Percentiles rank a stretch among this genome's conserved stretches.
These are phyloP conservation scores for Grosmannia clavigera DNA, from an alignment of 2,329 filamentous ascomycete genomes.

Conservation along the genomic window DNA sequence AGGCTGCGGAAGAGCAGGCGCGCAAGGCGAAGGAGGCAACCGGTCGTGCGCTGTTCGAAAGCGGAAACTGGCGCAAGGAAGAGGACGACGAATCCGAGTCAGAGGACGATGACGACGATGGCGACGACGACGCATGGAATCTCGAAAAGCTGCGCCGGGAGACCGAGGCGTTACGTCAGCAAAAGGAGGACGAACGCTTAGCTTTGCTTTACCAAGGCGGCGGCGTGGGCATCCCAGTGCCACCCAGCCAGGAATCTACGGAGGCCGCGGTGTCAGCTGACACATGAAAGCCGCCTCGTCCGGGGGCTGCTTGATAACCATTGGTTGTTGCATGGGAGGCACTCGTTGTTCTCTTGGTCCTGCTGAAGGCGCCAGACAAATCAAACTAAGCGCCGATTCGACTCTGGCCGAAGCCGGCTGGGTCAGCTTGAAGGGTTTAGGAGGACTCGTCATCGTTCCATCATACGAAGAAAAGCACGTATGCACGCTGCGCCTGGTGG, in stretches of 20 bases:
- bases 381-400: not conserved
- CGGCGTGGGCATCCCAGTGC: not conserved
- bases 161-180: conserved; percentile 62
- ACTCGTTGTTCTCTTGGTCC: not conserved
- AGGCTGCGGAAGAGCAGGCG: conserved; percentile 84
- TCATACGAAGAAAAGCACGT: not conserved
- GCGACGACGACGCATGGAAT: conserved; percentile 50
- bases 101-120: conserved; percentile 42
- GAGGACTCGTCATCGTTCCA: not conserved
- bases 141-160: conserved; percentile 71
- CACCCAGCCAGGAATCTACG: not conserved
- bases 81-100: conserved; percentile 52
- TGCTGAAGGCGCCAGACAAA: not conserved
- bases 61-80: conserved; percentile 73
- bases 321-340: not conserved
- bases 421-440: not conserved
- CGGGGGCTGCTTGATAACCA: not conserved
- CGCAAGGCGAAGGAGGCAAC: conserved; percentile 90
- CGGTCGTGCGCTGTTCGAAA: conserved; percentile 89
- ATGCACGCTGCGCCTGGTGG: not conserved
- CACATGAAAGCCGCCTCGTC: conserved; percentile 12
- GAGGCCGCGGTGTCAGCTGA: conserved; percentile 14
- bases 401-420: not conserved
- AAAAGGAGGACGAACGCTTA: conserved; percentile 66
- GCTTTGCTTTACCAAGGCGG: conserved; percentile 13